phyloP scores from a whole-genome alignment of 805 yeast species.

The Myxozyma nipponensis region DNA sequence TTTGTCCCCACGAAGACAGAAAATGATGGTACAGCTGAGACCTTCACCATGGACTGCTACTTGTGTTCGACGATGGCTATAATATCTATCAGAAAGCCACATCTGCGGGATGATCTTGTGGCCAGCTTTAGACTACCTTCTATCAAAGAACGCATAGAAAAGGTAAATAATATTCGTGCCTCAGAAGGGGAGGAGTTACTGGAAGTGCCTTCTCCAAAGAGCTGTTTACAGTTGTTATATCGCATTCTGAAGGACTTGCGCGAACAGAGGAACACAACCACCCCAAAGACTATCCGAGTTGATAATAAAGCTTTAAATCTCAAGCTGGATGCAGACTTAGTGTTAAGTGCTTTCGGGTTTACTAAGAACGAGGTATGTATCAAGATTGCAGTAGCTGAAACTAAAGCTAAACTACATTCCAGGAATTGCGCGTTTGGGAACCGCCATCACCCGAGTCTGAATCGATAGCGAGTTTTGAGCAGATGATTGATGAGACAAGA shows the following conservation, averaged over 20 bases:
- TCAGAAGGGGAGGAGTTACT: constrained; percentile 1
- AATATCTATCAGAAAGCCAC: constrained; percentile 27
- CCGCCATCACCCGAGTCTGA: constrained; percentile 17
- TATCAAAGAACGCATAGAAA: constrained; percentile 52
- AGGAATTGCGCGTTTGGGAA: constrained; percentile 14
- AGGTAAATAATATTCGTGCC: constrained; percentile 28
- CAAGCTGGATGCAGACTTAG: constrained; percentile 49
- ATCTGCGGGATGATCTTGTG: constrained; percentile 47
- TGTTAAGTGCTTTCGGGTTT: constrained; percentile 39
- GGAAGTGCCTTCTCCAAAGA: constrained; percentile 49
- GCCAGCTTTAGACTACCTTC: constrained; percentile 46
- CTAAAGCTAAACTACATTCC: background rate
- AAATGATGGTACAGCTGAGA: constrained; percentile 5
- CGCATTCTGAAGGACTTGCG: constrained; percentile 69
- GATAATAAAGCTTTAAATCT: constrained; percentile 52
- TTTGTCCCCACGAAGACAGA: constrained; percentile 8
- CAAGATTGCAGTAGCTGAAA: background rate
- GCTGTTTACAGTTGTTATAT: constrained; percentile 58
- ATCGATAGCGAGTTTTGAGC: constrained; percentile 4
- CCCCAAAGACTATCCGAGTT: constrained; percentile 53
- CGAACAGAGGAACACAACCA: constrained; percentile 42
- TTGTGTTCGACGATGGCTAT: constrained; percentile 8
- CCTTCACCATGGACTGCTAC: constrained; percentile 7
- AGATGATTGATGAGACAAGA: constrained; percentile 8
- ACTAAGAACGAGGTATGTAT: constrained; percentile 6